Evolutionary conservation across 2,329 filamentous ascomycete species (phyloP), one percentile per base, ranked within the genome.

Genomic region (Aureobasidium melanogenum): DNA sequence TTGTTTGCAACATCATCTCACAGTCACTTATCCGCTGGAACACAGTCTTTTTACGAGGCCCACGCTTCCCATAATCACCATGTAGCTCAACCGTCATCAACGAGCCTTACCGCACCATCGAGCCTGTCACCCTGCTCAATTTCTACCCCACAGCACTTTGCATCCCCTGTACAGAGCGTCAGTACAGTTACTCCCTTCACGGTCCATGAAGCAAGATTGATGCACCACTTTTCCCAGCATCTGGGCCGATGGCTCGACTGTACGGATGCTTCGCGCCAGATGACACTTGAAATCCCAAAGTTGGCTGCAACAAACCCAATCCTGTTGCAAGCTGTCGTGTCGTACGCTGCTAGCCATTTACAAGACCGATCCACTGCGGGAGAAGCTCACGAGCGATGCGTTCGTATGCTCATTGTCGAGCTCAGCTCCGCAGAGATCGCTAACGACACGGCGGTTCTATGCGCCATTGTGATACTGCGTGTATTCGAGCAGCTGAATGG

Each of bases 401-500:
- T 56, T 19, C 30, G 38, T 22, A 38, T 56, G 52, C 52, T 56
- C 32, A 56, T 56, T 56, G n/a, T 43, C 24, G 34, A 28, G 32
- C 38, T 56, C 24, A 26, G 38, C 38, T 56, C 34, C 17, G 52
- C 34, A n/a, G 22, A 43, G 34, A 38, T 56, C 7, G 32, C 32
- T 24, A 19, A 56, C 39, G 52, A 56, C 24, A 38, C 32, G 26
- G 34, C 63, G 47, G 60, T 67, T 32, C 62, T 66, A 28, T 65
- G 64, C 48, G 60, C 66, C 26, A 65, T 66, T 60, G 64, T 67
- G 19, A 66, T 67, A 54, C 56, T 67, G 36, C 62, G 66, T 32
- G 64, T 67, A 14, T 64, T 66, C 48, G 66, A 67, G 58, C 65
- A 67, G 59, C 55, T 67, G 26, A 66, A 67, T 47, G 64, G 66